phyloP scores from a whole-genome alignment of 2,329 filamentous ascomycete genomes.

The Clarireedia hainanense region DNA sequence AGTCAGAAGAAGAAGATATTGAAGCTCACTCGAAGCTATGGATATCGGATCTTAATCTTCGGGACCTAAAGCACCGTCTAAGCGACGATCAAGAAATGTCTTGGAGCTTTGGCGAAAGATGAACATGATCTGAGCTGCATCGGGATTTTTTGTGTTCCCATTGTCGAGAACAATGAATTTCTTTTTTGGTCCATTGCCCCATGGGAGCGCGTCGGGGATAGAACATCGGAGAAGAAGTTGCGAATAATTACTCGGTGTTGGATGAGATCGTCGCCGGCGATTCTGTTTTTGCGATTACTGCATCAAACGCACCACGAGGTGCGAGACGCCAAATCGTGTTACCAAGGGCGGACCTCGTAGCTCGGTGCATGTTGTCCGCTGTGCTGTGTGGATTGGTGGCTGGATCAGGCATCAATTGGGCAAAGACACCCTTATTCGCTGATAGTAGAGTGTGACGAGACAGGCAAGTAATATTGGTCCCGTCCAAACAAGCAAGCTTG shows the following conservation, averaged over 20 bases:
- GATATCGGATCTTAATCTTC: not conserved
- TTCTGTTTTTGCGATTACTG: not conserved
- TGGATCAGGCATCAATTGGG: conserved; percentile 9
- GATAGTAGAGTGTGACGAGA: conserved; percentile 5
- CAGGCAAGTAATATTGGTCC: not conserved
- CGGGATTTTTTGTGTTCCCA: conserved; percentile 1
- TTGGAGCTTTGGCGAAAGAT: conserved; percentile 1
- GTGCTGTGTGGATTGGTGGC: conserved; percentile 1
- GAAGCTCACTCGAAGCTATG: conserved; percentile 9
- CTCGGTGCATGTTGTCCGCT: not conserved
- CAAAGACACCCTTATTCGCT: not conserved
- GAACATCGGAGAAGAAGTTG: not conserved
- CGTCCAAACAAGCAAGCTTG: not conserved
- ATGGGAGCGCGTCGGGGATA: not conserved
- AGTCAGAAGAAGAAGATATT: not conserved
- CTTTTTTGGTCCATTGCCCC: not conserved
- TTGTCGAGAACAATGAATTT: not conserved
- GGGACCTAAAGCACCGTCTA: not conserved
- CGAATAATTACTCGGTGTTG: not conserved
- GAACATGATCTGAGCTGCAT: conserved; percentile 3
- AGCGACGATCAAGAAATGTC: not conserved
- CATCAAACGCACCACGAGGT: not conserved
- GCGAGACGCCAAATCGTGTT: not conserved
- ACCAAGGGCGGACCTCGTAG: conserved; percentile 6
- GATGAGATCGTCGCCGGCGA: conserved; percentile 2